phyloP scores from a whole-genome alignment of 257 asterid species.

The Fraxinus excelsior region DNA sequence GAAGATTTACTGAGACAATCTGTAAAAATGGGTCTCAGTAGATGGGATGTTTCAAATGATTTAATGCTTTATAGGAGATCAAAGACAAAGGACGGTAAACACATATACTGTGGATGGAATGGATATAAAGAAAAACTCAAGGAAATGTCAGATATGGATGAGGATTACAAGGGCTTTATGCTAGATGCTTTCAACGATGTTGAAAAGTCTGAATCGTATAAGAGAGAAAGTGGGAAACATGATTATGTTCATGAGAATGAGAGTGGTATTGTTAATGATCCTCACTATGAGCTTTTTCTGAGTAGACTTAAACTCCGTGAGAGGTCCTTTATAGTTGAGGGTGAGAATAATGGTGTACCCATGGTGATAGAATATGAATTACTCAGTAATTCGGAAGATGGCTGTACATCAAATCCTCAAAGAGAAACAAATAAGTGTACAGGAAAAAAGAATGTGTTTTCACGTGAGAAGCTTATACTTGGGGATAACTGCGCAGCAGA shows the following conservation, averaged over 20 bases:
- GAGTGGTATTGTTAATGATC: conserved; percentile 26
- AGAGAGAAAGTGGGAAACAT: background rate
- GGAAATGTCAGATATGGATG: too few relatives aligned
- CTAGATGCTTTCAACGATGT: background rate
- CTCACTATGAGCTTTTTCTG: conserved; percentile 2
- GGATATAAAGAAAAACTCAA: too few relatives aligned
- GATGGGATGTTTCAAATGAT: background rate
- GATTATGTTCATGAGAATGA: background rate
- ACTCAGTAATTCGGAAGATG: too few relatives aligned
- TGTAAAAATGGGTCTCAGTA: background rate
- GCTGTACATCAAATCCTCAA: conserved; percentile 6
- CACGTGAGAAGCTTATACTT: conserved; percentile 1
- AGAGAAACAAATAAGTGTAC: conserved; percentile 23
- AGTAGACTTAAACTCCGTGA: conserved; percentile 14
- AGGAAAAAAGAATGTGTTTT: background rate
- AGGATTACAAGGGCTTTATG: background rate
- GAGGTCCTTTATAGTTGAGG: conserved; percentile 22
- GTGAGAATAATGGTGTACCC: background rate
- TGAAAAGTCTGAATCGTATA: background rate
- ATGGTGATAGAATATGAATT: conserved; percentile 18
- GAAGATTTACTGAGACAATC: background rate
- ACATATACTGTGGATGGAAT: too few relatives aligned
- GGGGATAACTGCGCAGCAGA: background rate
- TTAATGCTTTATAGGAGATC: too few relatives aligned
- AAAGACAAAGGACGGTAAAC: too few relatives aligned